Percentiles rank a stretch among this genome's conserved stretches.
Evolutionary conservation across 768 basidiomycete genomes (phyloP).

Genomic region (Hericium rajendrae): DNA sequence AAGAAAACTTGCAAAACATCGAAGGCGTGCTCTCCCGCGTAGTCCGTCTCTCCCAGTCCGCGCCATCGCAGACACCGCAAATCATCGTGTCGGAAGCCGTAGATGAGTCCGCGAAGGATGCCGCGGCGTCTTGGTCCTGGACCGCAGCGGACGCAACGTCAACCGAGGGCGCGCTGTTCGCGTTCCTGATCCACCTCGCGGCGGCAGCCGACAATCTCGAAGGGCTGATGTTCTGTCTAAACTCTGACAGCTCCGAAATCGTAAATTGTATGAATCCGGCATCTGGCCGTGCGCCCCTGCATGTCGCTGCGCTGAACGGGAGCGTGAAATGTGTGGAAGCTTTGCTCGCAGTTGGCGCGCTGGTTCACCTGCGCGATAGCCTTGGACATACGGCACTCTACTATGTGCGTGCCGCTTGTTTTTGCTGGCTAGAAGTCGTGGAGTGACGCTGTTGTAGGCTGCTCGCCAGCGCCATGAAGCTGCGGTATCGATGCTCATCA

Average conservation of each 20-base stretch:
- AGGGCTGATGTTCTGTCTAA: conserved; percentile 51
- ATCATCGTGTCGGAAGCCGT: conserved; percentile 25
- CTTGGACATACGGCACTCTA: conserved; percentile 81
- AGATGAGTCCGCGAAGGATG: conserved; percentile 32
- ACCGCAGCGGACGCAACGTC: conserved; percentile 68
- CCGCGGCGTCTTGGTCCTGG: conserved; percentile 62
- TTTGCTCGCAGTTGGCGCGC: conserved; percentile 62
- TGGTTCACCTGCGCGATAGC: conserved; percentile 73
- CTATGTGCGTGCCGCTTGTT: conserved; percentile 40
- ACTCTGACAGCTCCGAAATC: conserved; percentile 42
- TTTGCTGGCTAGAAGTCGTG: not conserved
- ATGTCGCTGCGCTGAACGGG: conserved; percentile 70
- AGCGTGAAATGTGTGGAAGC: conserved; percentile 30
- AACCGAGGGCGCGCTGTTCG: conserved; percentile 63
- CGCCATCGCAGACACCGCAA: conserved; percentile 27
- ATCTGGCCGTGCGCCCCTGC: conserved; percentile 68
- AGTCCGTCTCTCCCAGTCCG: conserved; percentile 44
- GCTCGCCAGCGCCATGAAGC: conserved; percentile 59
- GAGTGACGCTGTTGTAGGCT: conserved; percentile 36
- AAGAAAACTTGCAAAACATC: conserved; percentile 48
- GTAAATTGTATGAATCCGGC: conserved; percentile 65
- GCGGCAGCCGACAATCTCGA: conserved; percentile 61
- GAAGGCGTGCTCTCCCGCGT: conserved; percentile 60
- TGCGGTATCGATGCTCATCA: conserved; percentile 54
- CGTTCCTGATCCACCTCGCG: conserved; percentile 73